Conservation (phyloP, 1,284 basidiomycete species). For the Ceratobasidium sp. region DNA sequence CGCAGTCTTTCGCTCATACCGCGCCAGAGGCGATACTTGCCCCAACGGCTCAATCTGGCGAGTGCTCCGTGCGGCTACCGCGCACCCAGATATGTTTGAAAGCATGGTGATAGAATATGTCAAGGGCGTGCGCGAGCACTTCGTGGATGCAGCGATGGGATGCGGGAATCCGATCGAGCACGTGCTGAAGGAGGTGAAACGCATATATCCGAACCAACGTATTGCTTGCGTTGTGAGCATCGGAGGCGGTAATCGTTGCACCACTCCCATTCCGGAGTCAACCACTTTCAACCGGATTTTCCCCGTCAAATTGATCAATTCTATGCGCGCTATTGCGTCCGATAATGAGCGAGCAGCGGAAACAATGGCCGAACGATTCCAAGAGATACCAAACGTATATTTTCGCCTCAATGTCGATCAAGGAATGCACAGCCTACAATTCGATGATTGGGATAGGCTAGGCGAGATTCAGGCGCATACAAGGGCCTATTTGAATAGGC, state of each 20-base stretch:
- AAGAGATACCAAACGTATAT: background rate
- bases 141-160: constrained; percentile 24
- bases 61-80: constrained; percentile 1
- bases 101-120: background rate
- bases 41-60: constrained; percentile 11
- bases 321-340: background rate
- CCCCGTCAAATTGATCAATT: background rate
- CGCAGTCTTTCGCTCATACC: constrained; percentile 17
- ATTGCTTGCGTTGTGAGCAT: constrained; percentile 21
- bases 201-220: background rate
- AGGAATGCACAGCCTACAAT: constrained; percentile 12
- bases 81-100: constrained; percentile 28
- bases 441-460: background rate
- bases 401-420: constrained; percentile 18
- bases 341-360: constrained; percentile 20
- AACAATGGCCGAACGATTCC: background rate
- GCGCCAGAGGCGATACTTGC: background rate
- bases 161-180: constrained; percentile 32
- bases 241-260: background rate
- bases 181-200: constrained; percentile 14
- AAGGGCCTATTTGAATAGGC: background rate
- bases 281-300: background rate
- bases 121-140: background rate
- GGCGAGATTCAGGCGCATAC: constrained; percentile 3
- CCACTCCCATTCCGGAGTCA: background rate